Conservation (phyloP, 148 eudicot genomes). For the Chenopodium suecicum region DNA sequence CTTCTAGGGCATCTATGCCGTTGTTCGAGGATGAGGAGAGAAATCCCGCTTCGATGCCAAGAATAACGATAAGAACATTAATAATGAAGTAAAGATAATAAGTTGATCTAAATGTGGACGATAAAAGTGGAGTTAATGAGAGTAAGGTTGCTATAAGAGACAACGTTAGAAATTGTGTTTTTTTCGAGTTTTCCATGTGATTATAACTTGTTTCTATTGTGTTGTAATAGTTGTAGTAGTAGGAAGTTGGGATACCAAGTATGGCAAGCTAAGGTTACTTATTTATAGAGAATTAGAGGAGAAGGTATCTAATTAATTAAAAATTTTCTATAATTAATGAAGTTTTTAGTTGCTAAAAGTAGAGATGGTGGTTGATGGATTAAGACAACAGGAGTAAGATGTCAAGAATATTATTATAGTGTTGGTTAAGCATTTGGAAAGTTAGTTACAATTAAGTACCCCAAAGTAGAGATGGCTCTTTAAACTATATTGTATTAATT, state of each 20-base stretch:
- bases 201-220: neutral
- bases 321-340: too few species aligned
- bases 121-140: slow-evolving; percentile 41
- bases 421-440: slow-evolving; percentile 10
- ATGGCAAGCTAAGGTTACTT: neutral
- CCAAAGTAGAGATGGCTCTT: neutral
- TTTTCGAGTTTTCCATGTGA: slow-evolving; percentile 35
- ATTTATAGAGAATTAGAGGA: neutral
- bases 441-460: neutral
- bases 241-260: neutral
- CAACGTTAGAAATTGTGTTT: slow-evolving; percentile 43
- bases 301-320: neutral
- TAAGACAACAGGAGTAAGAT: slow-evolving; percentile 4
- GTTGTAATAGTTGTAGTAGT: neutral
- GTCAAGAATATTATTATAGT: neutral
- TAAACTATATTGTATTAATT: neutral
- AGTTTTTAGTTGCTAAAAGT: neutral
- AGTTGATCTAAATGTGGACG: slow-evolving; percentile 39
- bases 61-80: slow-evolving; percentile 49
- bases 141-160: slow-evolving; percentile 40
- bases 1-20: neutral
- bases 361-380: slow-evolving; percentile 8
- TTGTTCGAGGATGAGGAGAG: slow-evolving; percentile 28
- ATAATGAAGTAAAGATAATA: slow-evolving; percentile 58
- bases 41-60: slow-evolving; percentile 56